These are phyloP conservation scores for Syzygium malaccense DNA, from an alignment of 441 rosid genomes.

Conservation along the genomic window DNA sequence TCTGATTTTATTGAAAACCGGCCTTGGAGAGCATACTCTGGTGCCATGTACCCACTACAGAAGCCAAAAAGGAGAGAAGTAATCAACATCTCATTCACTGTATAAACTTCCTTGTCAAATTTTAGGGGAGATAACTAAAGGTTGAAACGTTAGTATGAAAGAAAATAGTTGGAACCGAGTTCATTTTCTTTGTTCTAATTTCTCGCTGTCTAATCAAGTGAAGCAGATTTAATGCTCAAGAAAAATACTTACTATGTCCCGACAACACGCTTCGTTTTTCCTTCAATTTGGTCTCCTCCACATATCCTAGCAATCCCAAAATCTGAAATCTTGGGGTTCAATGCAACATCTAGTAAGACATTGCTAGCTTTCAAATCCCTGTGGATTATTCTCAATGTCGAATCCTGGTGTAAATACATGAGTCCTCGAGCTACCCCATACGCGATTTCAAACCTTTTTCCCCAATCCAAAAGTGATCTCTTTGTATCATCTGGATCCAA, in stretches of 20 bases:
- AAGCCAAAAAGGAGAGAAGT: not conserved
- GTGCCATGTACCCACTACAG: not conserved
- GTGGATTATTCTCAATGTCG: conserved; percentile 37
- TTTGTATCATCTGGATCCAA: not conserved
- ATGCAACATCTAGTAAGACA: conserved; percentile 28
- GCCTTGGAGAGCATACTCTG: not conserved
- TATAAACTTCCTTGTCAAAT: not conserved
- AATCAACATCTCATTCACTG: not conserved
- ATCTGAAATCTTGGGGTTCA: conserved; percentile 48
- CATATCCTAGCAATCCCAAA: conserved; percentile 50
- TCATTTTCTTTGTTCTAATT: not conserved
- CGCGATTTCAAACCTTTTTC: not conserved
- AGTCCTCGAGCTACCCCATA: conserved; percentile 38
- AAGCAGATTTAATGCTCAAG: not conserved
- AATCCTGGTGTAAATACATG: conserved; percentile 46
- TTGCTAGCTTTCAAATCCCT: conserved; percentile 53
- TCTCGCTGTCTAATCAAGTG: not conserved
- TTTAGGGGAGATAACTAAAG: not conserved
- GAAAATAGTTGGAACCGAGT: not conserved
- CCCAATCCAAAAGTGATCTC: not conserved
- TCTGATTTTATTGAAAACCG: not conserved
- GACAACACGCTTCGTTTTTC: conserved; percentile 24
- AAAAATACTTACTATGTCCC: conserved; percentile 44
- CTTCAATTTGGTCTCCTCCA: conserved; percentile 27
- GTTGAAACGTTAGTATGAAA: not conserved